Evolutionary conservation across 1,284 basidiomycete species (phyloP).

Genomic region (Anthracocystis setariae): DNA sequence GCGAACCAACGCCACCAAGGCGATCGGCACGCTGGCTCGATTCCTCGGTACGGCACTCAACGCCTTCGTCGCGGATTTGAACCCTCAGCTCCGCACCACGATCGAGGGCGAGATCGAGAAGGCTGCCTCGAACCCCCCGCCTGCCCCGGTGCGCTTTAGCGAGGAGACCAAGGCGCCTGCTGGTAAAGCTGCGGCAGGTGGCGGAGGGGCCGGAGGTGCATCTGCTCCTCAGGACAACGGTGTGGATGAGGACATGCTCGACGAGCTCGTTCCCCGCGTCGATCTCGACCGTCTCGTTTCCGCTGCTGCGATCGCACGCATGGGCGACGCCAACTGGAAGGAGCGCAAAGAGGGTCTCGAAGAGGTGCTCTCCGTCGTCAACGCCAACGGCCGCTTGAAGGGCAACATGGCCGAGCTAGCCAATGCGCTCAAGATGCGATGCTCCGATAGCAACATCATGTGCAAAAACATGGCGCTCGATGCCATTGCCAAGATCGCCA

Average conservation of each 20-base stretch:
- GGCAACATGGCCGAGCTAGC: conserved; percentile 86
- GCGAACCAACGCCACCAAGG: conserved; percentile 92
- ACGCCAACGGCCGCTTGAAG: conserved; percentile 91
- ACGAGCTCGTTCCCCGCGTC: conserved; percentile 93
- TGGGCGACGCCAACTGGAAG: conserved; percentile 92
- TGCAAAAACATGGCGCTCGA: conserved; percentile 91
- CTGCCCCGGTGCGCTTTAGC: conserved; percentile 75
- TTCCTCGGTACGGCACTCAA: conserved; percentile 91
- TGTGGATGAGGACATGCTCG: conserved; percentile 69
- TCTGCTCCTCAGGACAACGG: conserved; percentile 31
- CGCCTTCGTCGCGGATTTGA: conserved; percentile 91
- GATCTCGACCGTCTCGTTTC: conserved; percentile 89
- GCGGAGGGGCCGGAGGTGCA: conserved; percentile 3
- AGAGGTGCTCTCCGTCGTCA: conserved; percentile 81
- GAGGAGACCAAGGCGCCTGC: conserved; percentile 40
- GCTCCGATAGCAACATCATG: conserved; percentile 91
- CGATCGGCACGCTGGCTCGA: conserved; percentile 87
- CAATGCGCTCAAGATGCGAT: conserved; percentile 85
- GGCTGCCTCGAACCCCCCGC: conserved; percentile 80
- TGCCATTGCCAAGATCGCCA: conserved; percentile 86
- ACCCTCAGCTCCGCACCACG: conserved; percentile 89
- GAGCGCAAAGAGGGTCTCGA: conserved; percentile 95
- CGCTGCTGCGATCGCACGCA: conserved; percentile 84
- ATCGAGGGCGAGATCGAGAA: conserved; percentile 94
- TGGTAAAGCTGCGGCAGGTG: conserved; percentile 16